Evolutionary conservation across 2,329 filamentous ascomycete species (phyloP).

Genomic region (Sodiomyces alkalinus): DNA sequence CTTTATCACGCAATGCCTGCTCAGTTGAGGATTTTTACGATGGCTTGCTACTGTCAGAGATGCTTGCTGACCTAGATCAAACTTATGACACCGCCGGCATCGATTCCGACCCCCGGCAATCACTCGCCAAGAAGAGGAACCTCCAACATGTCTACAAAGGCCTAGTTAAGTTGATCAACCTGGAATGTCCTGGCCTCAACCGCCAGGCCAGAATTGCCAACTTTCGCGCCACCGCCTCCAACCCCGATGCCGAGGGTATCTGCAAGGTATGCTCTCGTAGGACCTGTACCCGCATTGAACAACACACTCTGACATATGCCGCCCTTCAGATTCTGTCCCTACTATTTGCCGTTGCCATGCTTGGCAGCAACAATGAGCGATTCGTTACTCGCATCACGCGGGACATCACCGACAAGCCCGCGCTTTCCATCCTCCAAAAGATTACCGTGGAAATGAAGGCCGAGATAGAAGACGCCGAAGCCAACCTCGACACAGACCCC

Average conservation of each 20-base stretch:
- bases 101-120: slow-evolving; percentile 27
- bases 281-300: slow-evolving; percentile 1
- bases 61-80: slow-evolving; percentile 42
- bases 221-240: slow-evolving; percentile 42
- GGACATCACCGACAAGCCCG: slow-evolving; percentile 18
- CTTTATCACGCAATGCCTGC: slow-evolving; percentile 28
- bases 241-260: slow-evolving; percentile 38
- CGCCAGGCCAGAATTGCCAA: slow-evolving; percentile 36
- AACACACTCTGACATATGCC: slow-evolving; percentile 9
- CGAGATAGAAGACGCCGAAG: slow-evolving; percentile 13
- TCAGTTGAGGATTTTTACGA: slow-evolving; percentile 37
- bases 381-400: slow-evolving; percentile 31
- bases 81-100: slow-evolving; percentile 40
- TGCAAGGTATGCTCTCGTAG: slow-evolving; percentile 26
- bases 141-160: slow-evolving; percentile 39
- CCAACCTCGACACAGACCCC: slow-evolving; percentile 9
- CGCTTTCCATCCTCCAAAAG: slow-evolving; percentile 29
- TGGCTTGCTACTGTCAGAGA: slow-evolving; percentile 36
- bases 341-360: slow-evolving; percentile 44
- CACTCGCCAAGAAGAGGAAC: slow-evolving; percentile 33
- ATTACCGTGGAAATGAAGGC: slow-evolving; percentile 26
- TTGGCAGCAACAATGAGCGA: slow-evolving; percentile 38
- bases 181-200: slow-evolving; percentile 33
- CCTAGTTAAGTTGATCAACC: slow-evolving; percentile 38
- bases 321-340: slow-evolving; percentile 43